Base-by-base conservation (phyloP, 1,284 basidiomycete genomes). In the Afroboletus lepidellus region DNA sequence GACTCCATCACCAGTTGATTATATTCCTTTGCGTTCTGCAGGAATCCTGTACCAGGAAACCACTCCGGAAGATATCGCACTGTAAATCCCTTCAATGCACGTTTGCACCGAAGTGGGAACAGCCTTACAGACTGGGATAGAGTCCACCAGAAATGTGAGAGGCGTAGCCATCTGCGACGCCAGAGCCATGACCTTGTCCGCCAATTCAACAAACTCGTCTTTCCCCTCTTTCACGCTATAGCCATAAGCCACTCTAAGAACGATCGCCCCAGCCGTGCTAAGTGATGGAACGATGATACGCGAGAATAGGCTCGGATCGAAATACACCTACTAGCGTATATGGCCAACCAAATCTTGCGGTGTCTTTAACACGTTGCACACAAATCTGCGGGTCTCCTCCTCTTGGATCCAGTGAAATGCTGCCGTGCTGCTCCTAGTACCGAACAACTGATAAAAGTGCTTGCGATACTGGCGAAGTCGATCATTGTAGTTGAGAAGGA, bases 41-140 rank as follows among this genome's bases (percentile, higher is more conserved):
- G 63, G 64, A 80, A 81, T 0, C 71, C 68, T 23, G 69, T 66
- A 0, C 79, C 79, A 33, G 79, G 79, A 7, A 79, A 51, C 79
- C 78, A 80, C 52, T 74, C 72, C 0, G 80, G 79, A 8, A 81
- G 54, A 41, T 70, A 55, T 41, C 63, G 68, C 45, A 82, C 72
- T 74, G 24, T 5, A 43, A 24, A 30, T 29, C 9, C n/a, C 2
- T 8, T 57, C 12, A 57, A 34, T n/a, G 18, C 27, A 9, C 20
- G 18, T 36, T 18, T 25, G 25, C 16, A 15, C 7, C 0, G 1
- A 25, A 3, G 13, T 18, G 2, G 21, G 20, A 9, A 18, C n/a
- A n/a, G n/a, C n/a, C 2, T 39, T 36, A 73, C 71, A 47, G 1
- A 57, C 33, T 34, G 69, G 71, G 18, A 72, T 32, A 3, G 55